Conservation (phyloP, 768 basidiomycete genomes). For the Royoungia palumana region DNA sequence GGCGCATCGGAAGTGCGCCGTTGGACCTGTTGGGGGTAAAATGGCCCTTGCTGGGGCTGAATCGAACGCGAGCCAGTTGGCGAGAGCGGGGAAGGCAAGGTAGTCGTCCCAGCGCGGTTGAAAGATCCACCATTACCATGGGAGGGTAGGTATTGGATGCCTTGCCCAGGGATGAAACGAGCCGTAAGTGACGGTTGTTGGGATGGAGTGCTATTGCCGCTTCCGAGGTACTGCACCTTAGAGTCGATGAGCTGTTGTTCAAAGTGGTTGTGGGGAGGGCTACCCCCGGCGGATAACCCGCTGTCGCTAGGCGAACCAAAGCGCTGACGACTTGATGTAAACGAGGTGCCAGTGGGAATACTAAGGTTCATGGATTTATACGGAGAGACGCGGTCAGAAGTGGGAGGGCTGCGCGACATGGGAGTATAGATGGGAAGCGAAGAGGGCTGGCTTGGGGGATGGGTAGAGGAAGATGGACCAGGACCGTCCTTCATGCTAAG, state of each 20-base stretch:
- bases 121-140: conserved; percentile 33
- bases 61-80: conserved; percentile 36
- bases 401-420: conserved; percentile 58
- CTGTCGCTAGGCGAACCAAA: conserved; percentile 61
- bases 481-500: conserved; percentile 46
- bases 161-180: conserved; percentile 62
- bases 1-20: conserved; percentile 42
- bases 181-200: conserved; percentile 44
- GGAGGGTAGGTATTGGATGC: conserved; percentile 54
- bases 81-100: conserved; percentile 55
- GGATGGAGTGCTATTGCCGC: conserved; percentile 15
- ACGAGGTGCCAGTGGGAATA: conserved; percentile 47
- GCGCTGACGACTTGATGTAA: conserved; percentile 42
- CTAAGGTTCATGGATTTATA: conserved; percentile 63
- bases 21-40: conserved; percentile 31
- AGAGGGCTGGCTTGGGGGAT: conserved; percentile 64
- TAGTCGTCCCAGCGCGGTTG: conserved; percentile 35
- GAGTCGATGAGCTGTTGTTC: conserved; percentile 46
- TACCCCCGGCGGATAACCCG: conserved; percentile 49
- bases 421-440: conserved; percentile 77
- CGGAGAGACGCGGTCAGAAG: conserved; percentile 49
- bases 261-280: conserved; percentile 45
- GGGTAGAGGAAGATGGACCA: conserved; percentile 41
- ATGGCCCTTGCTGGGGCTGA: conserved; percentile 29
- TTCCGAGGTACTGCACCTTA: conserved; percentile 34